A percentile compares a stretch with the other conserved stretches of the same genome.
Conservation (phyloP, 2,329 filamentous ascomycete genomes). For the Sphaerulina vaccinii region DNA sequence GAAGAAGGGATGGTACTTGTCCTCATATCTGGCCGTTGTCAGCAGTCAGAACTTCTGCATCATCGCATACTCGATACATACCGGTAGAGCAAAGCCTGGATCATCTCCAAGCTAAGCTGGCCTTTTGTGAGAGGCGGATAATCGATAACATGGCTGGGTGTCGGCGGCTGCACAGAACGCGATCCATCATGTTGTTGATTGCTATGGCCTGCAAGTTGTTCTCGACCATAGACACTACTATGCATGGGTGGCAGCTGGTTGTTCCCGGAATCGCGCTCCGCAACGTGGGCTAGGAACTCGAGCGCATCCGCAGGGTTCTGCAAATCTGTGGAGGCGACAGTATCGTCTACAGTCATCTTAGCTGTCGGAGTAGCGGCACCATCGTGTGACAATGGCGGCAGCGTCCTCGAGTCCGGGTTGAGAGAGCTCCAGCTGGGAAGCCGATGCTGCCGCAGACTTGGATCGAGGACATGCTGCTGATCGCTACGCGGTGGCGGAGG, state of each 20-base stretch:
- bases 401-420: constrained; percentile 30
- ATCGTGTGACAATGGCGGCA: constrained; percentile 32
- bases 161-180: constrained; percentile 11
- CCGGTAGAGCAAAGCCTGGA: constrained; percentile 31
- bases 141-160: constrained; percentile 26
- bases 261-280: constrained; percentile 32
- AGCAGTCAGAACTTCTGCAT: neutral
- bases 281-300: constrained; percentile 37
- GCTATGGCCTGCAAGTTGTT: constrained; percentile 10
- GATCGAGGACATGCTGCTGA: constrained; percentile 16
- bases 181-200: constrained; percentile 7
- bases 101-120: constrained; percentile 32
- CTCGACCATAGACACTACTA: constrained; percentile 26
- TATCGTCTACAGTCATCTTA: constrained; percentile 36
- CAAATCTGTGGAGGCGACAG: constrained; percentile 34
- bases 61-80: constrained; percentile 3
- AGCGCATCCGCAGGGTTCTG: constrained; percentile 38
- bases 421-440: constrained; percentile 27
- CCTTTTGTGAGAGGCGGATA: constrained; percentile 34
- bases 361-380: constrained; percentile 26
- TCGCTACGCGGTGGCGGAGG: constrained; percentile 19
- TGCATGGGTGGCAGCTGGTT: constrained; percentile 35
- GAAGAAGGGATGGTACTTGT: constrained; percentile 38
- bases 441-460: constrained; percentile 10
- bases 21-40: constrained; percentile 27